Conservation (phyloP, 257 asterid species). For the Cordia subcordata region DNA sequence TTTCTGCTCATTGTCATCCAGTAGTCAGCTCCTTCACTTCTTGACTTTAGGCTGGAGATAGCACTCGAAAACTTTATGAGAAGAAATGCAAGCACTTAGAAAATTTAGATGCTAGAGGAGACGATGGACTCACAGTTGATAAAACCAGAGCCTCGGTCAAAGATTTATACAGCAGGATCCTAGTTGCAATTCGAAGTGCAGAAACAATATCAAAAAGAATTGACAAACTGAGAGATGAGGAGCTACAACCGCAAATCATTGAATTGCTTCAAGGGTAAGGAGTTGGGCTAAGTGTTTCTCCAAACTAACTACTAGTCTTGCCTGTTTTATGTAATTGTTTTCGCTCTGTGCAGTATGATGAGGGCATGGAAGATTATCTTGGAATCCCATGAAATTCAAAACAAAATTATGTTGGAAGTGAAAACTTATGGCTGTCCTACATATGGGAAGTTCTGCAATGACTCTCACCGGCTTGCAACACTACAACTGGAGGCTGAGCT, state of each 20-base stretch:
- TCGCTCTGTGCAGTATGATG: conserved; percentile 56
- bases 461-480: conserved; percentile 74
- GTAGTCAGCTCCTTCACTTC: conserved; percentile 4
- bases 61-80: conserved; percentile 60
- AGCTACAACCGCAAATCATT: conserved; percentile 78
- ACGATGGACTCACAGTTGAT: conserved; percentile 53
- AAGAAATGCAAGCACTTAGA: conserved; percentile 69
- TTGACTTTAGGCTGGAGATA: conserved; percentile 64
- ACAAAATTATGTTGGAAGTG: conserved; percentile 73
- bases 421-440: conserved; percentile 66
- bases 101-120: conserved; percentile 69
- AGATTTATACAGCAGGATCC: conserved; percentile 82
- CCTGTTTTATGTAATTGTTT: conserved; percentile 2
- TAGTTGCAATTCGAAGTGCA: conserved; percentile 80
- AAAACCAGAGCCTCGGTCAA: conserved; percentile 80
- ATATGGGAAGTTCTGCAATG: conserved; percentile 76
- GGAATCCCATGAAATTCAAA: conserved; percentile 90
- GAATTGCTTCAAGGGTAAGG: conserved; percentile 86
- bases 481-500: conserved; percentile 85
- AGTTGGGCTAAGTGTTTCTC: not conserved
- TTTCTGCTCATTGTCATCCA: conserved; percentile 9
- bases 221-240: conserved; percentile 79
- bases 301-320: conserved; percentile 3
- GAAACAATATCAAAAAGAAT: conserved; percentile 82
- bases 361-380: conserved; percentile 68